Evolutionary conservation across 805 yeast genomes (phyloP).

Genomic region (Ogataea henricii): DNA sequence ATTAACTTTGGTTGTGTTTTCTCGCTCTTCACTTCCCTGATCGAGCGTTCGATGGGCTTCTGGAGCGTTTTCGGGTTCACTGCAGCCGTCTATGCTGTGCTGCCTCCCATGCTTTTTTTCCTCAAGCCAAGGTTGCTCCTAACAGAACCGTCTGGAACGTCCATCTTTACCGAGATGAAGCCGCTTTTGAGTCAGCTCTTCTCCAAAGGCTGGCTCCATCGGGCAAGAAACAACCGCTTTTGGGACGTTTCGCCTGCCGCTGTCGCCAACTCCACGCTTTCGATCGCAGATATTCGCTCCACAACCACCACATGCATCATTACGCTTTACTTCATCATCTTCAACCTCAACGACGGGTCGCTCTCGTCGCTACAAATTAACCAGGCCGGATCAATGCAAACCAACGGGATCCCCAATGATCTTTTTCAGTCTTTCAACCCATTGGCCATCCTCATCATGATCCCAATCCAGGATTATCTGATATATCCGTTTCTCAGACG

Average conservation of each 20-base stretch:
- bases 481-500: constrained; percentile 49
- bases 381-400: constrained; percentile 53
- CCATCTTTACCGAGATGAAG: constrained; percentile 43
- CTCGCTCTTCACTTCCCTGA: constrained; percentile 49
- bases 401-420: constrained; percentile 58
- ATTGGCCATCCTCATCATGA: constrained; percentile 48
- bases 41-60: constrained; percentile 50
- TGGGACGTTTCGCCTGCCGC: constrained; percentile 38
- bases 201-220: constrained; percentile 41
- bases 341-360: constrained; percentile 47
- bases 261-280: constrained; percentile 13
- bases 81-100: constrained; percentile 50
- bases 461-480: constrained; percentile 49
- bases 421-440: constrained; percentile 56
- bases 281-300: constrained; percentile 43
- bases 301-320: constrained; percentile 47
- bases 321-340: constrained; percentile 43
- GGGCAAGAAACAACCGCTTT: constrained; percentile 40
- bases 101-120: constrained; percentile 46
- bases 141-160: constrained; percentile 42
- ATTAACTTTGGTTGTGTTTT: constrained; percentile 56
- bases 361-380: constrained; percentile 49
- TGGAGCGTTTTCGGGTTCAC: constrained; percentile 55
- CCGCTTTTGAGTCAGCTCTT: constrained; percentile 41
- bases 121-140: constrained; percentile 38